Percentiles rank a stretch among this genome's conserved stretches.
These are phyloP conservation scores for Ambrosiella xylebori DNA, from an alignment of 2,329 filamentous ascomycete species.

Conservation along the genomic window DNA sequence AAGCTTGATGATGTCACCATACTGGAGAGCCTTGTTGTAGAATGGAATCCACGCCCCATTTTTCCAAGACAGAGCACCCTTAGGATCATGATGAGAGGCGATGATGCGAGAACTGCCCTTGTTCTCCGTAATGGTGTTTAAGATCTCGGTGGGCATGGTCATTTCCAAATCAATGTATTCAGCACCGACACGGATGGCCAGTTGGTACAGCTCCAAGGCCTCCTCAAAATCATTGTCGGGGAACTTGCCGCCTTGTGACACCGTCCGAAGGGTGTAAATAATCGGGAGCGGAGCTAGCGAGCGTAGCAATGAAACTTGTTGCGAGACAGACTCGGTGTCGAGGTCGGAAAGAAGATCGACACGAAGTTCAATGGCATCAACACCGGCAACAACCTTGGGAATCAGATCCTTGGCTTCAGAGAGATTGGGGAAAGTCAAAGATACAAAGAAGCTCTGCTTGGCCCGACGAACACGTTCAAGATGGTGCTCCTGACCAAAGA, in stretches of 20 bases:
- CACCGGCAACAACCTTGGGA: slow-evolving; percentile 59
- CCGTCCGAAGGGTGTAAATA: slow-evolving; percentile 81
- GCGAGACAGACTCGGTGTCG: slow-evolving; percentile 57
- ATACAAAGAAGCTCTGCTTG: slow-evolving; percentile 79
- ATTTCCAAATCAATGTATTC: slow-evolving; percentile 93
- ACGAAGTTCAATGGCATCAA: slow-evolving; percentile 86
- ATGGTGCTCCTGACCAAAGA: slow-evolving; percentile 24
- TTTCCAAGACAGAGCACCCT: slow-evolving; percentile 64
- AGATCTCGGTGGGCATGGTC: slow-evolving; percentile 59
- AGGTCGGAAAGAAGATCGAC: slow-evolving; percentile 75
- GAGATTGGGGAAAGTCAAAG: slow-evolving; percentile 67
- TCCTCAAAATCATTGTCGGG: slow-evolving; percentile 58
- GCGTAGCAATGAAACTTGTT: slow-evolving; percentile 66
- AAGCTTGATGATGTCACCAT: slow-evolving; percentile 87
- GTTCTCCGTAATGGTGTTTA: slow-evolving; percentile 47
- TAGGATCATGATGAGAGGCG: slow-evolving; percentile 85
- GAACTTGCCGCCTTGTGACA: slow-evolving; percentile 74
- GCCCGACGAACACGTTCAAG: slow-evolving; percentile 28
- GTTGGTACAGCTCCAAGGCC: slow-evolving; percentile 55
- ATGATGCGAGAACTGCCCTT: slow-evolving; percentile 70
- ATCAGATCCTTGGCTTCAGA: slow-evolving; percentile 45
- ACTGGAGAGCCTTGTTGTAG: slow-evolving; percentile 80
- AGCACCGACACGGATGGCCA: slow-evolving; percentile 66
- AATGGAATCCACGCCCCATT: slow-evolving; percentile 82
- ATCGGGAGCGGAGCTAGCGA: slow-evolving; percentile 57